phyloP scores from a whole-genome alignment of 805 yeast genomes.

The Saccharomycopsis sp. region DNA sequence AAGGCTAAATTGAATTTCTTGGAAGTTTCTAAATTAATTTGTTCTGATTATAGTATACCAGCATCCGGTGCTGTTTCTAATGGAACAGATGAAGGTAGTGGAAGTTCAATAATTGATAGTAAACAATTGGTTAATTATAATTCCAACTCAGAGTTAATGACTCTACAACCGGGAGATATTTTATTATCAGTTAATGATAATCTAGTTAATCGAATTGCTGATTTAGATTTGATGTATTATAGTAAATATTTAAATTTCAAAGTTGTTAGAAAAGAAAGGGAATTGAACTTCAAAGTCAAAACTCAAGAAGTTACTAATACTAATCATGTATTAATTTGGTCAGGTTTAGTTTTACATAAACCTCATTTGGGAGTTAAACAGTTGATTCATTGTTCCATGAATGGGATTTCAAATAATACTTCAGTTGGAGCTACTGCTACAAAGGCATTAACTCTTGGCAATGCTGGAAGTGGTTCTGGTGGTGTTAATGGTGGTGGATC shows the following conservation, averaged over 20 bases:
- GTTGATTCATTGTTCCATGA: slow-evolving; percentile 21
- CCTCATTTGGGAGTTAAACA: slow-evolving; percentile 22
- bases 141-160: slow-evolving; percentile 16
- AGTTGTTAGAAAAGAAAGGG: slow-evolving; percentile 21
- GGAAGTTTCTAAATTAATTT: slow-evolving; percentile 21
- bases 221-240: slow-evolving; percentile 22
- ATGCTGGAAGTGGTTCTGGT: slow-evolving; percentile 5
- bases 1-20: slow-evolving; percentile 19
- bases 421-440: slow-evolving; percentile 21
- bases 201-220: slow-evolving; percentile 21
- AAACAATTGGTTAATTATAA: slow-evolving; percentile 17
- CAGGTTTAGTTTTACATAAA: slow-evolving; percentile 21
- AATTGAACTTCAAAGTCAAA: slow-evolving; percentile 21
- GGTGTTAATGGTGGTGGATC: slow-evolving; percentile 4
- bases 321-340: slow-evolving; percentile 22
- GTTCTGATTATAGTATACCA: slow-evolving; percentile 21
- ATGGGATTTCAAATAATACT: slow-evolving; percentile 21
- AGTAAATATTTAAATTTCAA: slow-evolving; percentile 20
- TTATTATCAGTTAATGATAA: slow-evolving; percentile 21
- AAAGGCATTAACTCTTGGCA: slow-evolving; percentile 19
- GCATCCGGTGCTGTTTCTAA: slow-evolving; percentile 11
- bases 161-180: slow-evolving; percentile 22
- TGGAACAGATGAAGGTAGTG: neutral
- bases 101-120: slow-evolving; percentile 15
- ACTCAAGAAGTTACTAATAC: slow-evolving; percentile 22